Evolutionary conservation across 352 stramenopile species (phyloP), one percentile per base, ranked within the genome.

Genomic region (Thraustochytrium sp.): DNA sequence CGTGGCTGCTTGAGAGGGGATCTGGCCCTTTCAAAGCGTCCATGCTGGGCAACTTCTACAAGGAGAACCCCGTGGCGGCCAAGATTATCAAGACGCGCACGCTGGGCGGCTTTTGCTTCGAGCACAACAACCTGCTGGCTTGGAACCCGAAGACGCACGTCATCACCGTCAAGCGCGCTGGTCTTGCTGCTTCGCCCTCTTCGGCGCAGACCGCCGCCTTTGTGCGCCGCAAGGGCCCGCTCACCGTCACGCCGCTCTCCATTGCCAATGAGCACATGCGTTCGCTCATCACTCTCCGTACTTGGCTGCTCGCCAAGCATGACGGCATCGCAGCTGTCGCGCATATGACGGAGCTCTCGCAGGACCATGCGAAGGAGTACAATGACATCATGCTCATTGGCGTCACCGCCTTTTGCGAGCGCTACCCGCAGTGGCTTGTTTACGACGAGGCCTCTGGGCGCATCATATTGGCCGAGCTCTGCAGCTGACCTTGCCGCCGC

Each of bases 41-140:
- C 59, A 46, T 72, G 59, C 36, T 72, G 8, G 59, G 59, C 9
- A 72, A 29, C 59, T 72, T 72, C 31, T 72, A 72, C 59, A 55
- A 44, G 18, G 59, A 72, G 18, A 72, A 72, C 40, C 59, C 59
- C 13, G 59, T 44, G n/a, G 59, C 59, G 26, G 59, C 59, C 29
- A 72, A 72, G 36, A 26, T 72, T 26, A 72, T 72, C 59, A 72
- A 49, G 40, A 72, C 26, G 40, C 59, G 59, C 36, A 72, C 59
- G 9, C 59, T 72, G 9, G 59, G 59, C 34, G 59, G 1, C 2
- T 72, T 72, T 49, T 72, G 59, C 59, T 44, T 29, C 40, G 59
- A 72, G 8, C 59, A 72, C 40, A 21, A 21, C 26, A 21, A 72
- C 59, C 26, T 72, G 31, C 46, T 72, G 59, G 13, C 26, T 29